Evolutionary conservation across 106 monocot genomes (phyloP).

Genomic region (Platanthera guangdongensis): DNA sequence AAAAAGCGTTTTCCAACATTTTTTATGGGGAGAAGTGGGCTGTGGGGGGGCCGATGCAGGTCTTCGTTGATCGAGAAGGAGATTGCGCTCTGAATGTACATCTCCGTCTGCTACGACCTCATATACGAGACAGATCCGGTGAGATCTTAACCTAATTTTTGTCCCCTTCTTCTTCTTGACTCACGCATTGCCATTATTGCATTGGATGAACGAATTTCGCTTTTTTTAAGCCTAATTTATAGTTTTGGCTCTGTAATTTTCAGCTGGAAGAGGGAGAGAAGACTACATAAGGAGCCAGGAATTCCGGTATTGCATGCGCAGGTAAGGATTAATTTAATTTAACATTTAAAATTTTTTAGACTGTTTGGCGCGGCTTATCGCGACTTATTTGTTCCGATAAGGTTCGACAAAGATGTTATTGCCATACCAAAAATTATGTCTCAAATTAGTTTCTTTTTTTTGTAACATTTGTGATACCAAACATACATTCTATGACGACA

Average conservation of each 20-base stretch:
- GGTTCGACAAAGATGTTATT: too few relatives aligned
- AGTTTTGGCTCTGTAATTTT: not conserved
- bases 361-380: too few relatives aligned
- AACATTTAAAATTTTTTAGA: too few relatives aligned
- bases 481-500: too few relatives aligned
- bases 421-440: too few relatives aligned
- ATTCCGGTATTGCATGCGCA: conserved; percentile 80
- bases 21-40: conserved; percentile 31
- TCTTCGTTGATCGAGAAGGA: conserved; percentile 64
- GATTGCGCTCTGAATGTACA: conserved; percentile 62
- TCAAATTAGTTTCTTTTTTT: too few relatives aligned
- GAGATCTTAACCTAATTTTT: conserved; percentile 7
- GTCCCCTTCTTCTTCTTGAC: not conserved
- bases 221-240: not conserved
- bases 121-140: conserved; percentile 78
- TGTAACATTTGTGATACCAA: too few relatives aligned
- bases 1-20: not conserved
- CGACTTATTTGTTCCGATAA: too few relatives aligned
- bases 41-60: conserved; percentile 66
- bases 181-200: not conserved
- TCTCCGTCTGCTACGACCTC: conserved; percentile 54
- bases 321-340: conserved; percentile 31
- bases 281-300: conserved; percentile 66
- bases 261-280: conserved; percentile 88
- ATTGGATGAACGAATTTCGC: not conserved